phyloP scores from a whole-genome alignment of 495 filamentous ascomycete species.

The Penicillium subrubescens region DNA sequence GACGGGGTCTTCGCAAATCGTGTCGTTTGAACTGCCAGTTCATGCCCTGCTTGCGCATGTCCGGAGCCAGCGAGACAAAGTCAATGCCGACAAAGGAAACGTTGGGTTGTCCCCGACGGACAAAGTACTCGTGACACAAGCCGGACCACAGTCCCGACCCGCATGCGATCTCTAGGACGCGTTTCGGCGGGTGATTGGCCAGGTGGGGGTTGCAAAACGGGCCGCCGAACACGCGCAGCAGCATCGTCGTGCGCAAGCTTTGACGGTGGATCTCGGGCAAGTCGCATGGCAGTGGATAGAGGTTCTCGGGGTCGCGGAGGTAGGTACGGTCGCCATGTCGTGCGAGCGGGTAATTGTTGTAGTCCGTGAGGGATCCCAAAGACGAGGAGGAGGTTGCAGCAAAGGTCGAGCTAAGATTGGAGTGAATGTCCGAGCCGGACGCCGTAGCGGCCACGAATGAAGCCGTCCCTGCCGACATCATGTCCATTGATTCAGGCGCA shows the following conservation, averaged over 20 bases:
- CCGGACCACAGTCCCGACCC: slow-evolving; percentile 89
- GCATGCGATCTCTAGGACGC: slow-evolving; percentile 85
- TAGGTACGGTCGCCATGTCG: slow-evolving; percentile 78
- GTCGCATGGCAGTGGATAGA: slow-evolving; percentile 88
- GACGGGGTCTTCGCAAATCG: slow-evolving; percentile 71
- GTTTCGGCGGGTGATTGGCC: slow-evolving; percentile 65
- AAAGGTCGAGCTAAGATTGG: slow-evolving; percentile 41
- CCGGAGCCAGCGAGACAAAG: slow-evolving; percentile 73
- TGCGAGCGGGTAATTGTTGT: slow-evolving; percentile 63
- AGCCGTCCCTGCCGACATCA: slow-evolving; percentile 36
- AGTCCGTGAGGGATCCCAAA: slow-evolving; percentile 42
- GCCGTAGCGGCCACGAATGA: slow-evolving; percentile 32
- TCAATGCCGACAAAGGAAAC: slow-evolving; percentile 84
- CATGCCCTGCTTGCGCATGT: slow-evolving; percentile 72
- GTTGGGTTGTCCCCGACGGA: slow-evolving; percentile 57
- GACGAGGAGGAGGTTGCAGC: slow-evolving; percentile 45
- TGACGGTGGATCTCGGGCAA: slow-evolving; percentile 86
- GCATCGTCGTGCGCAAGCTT: slow-evolving; percentile 77
- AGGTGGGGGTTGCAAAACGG: slow-evolving; percentile 74
- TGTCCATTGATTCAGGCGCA: slow-evolving; percentile 35
- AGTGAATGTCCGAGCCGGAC: slow-evolving; percentile 45
- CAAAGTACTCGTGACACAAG: slow-evolving; percentile 77
- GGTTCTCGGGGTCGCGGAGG: slow-evolving; percentile 70
- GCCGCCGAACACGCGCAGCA: slow-evolving; percentile 76
- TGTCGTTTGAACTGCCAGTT: slow-evolving; percentile 89